Conservation (phyloP, 495 filamentous ascomycete genomes). For the Terfezia claveryi region DNA sequence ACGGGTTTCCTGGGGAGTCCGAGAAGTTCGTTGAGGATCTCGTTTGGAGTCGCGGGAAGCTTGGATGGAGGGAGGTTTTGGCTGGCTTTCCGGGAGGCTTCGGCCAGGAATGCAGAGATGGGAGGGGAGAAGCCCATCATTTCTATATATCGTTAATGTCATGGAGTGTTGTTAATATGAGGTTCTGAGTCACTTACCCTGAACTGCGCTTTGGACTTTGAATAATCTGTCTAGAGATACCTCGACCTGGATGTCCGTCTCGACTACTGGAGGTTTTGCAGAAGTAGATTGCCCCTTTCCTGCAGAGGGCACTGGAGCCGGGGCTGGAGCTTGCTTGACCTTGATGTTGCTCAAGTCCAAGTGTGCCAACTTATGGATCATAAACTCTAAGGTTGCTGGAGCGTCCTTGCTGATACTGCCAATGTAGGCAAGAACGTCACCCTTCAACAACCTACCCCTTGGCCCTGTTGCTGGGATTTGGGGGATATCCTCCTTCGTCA, state of each 20-base stretch:
- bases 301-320: conserved; percentile 23
- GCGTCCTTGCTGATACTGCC: conserved; percentile 49
- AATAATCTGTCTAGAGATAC: conserved; percentile 58
- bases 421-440: conserved; percentile 80
- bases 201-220: conserved; percentile 56
- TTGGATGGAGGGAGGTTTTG: conserved; percentile 50
- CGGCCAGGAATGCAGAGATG: conserved; percentile 63
- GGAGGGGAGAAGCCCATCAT: conserved; percentile 59
- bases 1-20: conserved; percentile 36
- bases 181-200: conserved; percentile 21
- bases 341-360: conserved; percentile 93
- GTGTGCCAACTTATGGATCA: conserved; percentile 51
- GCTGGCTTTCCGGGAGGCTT: conserved; percentile 69
- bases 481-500: conserved; percentile 46
- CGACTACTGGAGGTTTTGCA: conserved; percentile 25
- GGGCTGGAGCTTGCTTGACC: conserved; percentile 35
- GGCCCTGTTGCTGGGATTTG: conserved; percentile 76
- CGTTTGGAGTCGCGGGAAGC: conserved; percentile 43
- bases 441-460: conserved; percentile 76
- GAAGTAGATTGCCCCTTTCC: conserved; percentile 19
- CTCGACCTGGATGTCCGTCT: conserved; percentile 20
- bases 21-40: conserved; percentile 74
- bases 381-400: conserved; percentile 42
- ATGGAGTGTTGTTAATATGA: background rate
- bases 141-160: conserved; percentile 2